These are phyloP conservation scores for rapeseed (Brassica napus) DNA, from an alignment of 345 rosid species.

Conservation along the genomic window DNA sequence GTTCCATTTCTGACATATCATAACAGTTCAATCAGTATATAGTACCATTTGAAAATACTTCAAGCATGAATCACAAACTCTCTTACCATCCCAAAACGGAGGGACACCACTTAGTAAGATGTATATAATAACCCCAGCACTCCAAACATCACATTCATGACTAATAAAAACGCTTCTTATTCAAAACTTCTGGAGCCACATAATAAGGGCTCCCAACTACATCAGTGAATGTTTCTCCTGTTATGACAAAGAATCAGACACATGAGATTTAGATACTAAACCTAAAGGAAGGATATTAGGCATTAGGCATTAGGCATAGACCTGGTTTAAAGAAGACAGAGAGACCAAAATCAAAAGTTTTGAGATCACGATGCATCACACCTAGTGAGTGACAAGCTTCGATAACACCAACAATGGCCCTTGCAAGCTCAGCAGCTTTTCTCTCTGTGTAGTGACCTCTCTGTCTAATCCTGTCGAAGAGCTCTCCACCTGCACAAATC, in stretches of 20 bases:
- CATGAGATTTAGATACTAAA: not conserved
- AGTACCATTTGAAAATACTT: conserved; percentile 1
- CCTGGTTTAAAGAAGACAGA: conserved; percentile 93
- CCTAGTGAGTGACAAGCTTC: conserved; percentile 95
- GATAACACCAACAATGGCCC: conserved; percentile 82
- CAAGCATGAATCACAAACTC: conserved; percentile 27
- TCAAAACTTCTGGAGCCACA: too few relatives aligned
- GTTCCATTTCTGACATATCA: conserved; percentile 76
- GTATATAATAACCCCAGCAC: conserved; percentile 95
- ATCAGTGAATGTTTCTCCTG: conserved; percentile 82
- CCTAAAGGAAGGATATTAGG: too few relatives aligned
- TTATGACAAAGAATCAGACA: conserved; percentile 4
- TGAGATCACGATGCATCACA: conserved; percentile 92
- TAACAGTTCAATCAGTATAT: conserved; percentile 20
- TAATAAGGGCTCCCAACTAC: conserved; percentile 67
- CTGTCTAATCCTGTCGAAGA: conserved; percentile 87
- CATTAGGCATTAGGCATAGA: conserved; percentile 5
- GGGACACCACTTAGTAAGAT: conserved; percentile 88
- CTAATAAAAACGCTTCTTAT: too few relatives aligned
- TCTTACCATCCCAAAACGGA: conserved; percentile 95
- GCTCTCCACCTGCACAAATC: conserved; percentile 89
- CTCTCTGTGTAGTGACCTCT: conserved; percentile 83
- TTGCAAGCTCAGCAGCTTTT: conserved; percentile 84
- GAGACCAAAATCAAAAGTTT: conserved; percentile 90
- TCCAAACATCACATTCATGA: conserved; percentile 6